phyloP scores from a whole-genome alignment of 2,329 filamentous ascomycete species.

The Chalaropsis thielavioides region DNA sequence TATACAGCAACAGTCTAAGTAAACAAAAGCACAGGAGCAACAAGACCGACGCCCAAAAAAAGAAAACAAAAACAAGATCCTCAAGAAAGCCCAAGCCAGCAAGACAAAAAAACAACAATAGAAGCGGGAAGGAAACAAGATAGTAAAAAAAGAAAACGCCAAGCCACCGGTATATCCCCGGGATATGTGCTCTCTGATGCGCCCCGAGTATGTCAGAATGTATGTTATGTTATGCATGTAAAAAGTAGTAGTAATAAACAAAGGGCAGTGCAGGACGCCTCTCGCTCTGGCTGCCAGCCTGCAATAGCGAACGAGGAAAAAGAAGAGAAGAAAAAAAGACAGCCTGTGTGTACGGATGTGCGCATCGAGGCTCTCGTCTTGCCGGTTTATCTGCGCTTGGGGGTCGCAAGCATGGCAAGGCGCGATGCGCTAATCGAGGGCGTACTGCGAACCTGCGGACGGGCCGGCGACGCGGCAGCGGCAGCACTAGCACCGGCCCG shows the following conservation, averaged over 20 bases:
- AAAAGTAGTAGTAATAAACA: not conserved
- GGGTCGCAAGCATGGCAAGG: slow-evolving; percentile 12
- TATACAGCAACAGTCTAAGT: too few species aligned
- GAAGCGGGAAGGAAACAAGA: not conserved
- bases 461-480: not conserved
- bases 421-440: slow-evolving; percentile 11
- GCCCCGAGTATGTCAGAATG: not conserved
- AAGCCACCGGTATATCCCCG: not conserved
- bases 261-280: too few species aligned
- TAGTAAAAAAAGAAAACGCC: not conserved
- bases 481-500: not conserved
- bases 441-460: not conserved
- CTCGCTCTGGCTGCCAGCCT: too few species aligned
- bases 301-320: not conserved
- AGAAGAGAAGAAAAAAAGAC: not conserved
- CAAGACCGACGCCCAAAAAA: too few species aligned
- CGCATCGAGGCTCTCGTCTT: not conserved
- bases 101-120: not conserved
- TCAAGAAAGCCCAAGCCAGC: not conserved
- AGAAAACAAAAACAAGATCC: not conserved
- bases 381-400: slow-evolving; percentile 9
- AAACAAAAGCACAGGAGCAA: too few species aligned
- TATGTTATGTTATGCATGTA: not conserved
- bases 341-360: not conserved
- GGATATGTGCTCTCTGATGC: not conserved